Base-by-base conservation (phyloP, 2,329 filamentous ascomycete species). In the Aureobasidium vineae region DNA sequence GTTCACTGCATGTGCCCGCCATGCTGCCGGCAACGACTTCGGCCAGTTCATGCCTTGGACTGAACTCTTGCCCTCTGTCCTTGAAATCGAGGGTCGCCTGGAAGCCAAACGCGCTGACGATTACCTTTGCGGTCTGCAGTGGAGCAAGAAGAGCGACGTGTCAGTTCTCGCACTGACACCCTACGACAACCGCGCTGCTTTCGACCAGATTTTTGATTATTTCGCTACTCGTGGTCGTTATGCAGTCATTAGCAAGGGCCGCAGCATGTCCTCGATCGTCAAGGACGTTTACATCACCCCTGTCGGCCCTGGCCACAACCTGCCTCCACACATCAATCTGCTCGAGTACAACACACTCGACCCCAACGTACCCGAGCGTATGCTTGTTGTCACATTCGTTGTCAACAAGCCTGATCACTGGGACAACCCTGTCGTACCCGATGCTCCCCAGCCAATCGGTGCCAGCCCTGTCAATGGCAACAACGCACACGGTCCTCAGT, bases 281-380 rank as follows among this genome's bases (percentile, higher is more conserved):
- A 89, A 92, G 68, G 94, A 98, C 74, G 91, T 93, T 1, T 98
- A 98, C 76, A 85, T 98, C 38, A 89, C 97, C 11, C 94, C 95
- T 0, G 86, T 98, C 5, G 86, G 92, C 38, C 84, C 88, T 5
- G 92, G 91, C 40, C 80, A 78, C 40, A 79, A 80, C 57, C 85
- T 94, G 50, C 94, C 95, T 0, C 90, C 93, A 69, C 97, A 97
- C 72, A 87, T 97, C 76, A 86, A 92, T 68, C 90, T 96, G 73
- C 84, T 98, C n/a, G 88, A 91, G 69, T 90, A 94, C 71, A 93
- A 93, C 75, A 86, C 86, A 36, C 85, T 97, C 38, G 90, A 93
- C 52, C 84, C 86, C 67, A 85, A 85, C 2, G 84, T 90, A 19
- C 82, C 87, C 0, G 89, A 96, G 70, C 87, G 91, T 1, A 86